These are phyloP conservation scores for Rhodotorula paludigena DNA, from an alignment of 768 basidiomycete species.

Conservation along the genomic window DNA sequence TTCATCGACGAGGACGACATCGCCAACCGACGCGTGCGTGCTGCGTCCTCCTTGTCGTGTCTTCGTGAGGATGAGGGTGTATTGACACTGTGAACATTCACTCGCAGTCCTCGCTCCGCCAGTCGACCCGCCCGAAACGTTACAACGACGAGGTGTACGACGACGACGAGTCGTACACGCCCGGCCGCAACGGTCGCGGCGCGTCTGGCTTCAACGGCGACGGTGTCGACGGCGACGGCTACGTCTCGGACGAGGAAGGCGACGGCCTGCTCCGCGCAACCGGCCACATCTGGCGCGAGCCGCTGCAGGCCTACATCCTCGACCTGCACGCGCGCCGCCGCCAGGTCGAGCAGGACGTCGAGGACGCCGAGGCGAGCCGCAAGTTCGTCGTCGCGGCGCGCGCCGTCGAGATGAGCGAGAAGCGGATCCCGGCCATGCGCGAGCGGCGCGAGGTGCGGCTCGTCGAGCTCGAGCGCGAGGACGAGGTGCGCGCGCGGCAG, in stretches of 20 bases:
- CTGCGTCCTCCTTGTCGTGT: no score
- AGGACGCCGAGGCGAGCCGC: conserved; percentile 27
- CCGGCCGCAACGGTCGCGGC: background rate
- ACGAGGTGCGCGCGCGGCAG: background rate
- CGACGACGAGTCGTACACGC: conserved; percentile 12
- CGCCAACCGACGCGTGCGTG: conserved; percentile 1
- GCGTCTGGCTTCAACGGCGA: background rate
- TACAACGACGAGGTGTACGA: conserved; percentile 32
- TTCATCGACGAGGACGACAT: conserved; percentile 22
- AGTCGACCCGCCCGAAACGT: conserved; percentile 28
- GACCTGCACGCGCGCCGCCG: conserved; percentile 15
- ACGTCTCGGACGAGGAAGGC: conserved; percentile 33
- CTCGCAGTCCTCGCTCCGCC: conserved; percentile 18
- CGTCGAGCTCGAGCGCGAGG: conserved; percentile 18
- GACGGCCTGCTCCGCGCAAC: conserved; percentile 32
- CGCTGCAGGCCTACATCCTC: conserved; percentile 30
- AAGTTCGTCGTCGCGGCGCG: conserved; percentile 28
- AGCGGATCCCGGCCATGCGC: conserved; percentile 27
- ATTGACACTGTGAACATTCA: no score
- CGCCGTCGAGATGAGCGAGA: conserved; percentile 22
- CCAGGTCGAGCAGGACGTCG: conserved; percentile 27
- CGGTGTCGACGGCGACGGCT: background rate
- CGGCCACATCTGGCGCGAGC: conserved; percentile 37
- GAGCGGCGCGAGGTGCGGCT: conserved; percentile 19
- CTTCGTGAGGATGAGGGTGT: no score